A percentile compares a stretch with the other conserved stretches of the same genome.
Conservation (phyloP, 371 early-diverging fungal genomes). For the Mortierella sp. region DNA sequence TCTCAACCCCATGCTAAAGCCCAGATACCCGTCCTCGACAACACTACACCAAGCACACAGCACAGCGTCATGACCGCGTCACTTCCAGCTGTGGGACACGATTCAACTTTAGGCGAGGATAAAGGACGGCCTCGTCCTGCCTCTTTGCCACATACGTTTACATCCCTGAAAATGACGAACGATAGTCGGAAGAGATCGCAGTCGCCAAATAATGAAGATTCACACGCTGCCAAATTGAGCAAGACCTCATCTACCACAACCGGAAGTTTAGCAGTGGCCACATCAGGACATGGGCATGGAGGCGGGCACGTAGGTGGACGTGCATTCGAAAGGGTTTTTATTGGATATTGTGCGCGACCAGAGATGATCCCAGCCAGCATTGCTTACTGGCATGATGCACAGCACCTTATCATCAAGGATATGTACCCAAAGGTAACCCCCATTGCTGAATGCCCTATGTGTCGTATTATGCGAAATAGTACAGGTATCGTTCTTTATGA, state of each 20-base stretch:
- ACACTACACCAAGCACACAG: not conserved
- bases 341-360: constrained; percentile 50
- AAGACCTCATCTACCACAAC: not conserved
- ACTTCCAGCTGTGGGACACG: not conserved
- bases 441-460: too few species aligned
- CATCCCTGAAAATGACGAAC: not conserved
- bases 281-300: not conserved
- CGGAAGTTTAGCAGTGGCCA: not conserved
- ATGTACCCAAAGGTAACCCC: constrained; percentile 63
- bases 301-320: not conserved
- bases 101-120: too few species aligned
- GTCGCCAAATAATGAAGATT: not conserved
- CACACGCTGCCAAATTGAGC: too few species aligned
- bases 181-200: not conserved
- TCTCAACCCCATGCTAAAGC: constrained; percentile 21
- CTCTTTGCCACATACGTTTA: not conserved
- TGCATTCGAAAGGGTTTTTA: constrained; percentile 20
- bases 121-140: not conserved
- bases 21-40: constrained; percentile 23
- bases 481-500: too few species aligned
- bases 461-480: too few species aligned
- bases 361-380: constrained; percentile 39
- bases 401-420: constrained; percentile 60
- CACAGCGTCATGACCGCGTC: not conserved
- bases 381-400: constrained; percentile 48